These are phyloP conservation scores for Fusarium pseudograminearum DNA, from an alignment of 2,329 filamentous ascomycete species.

Conservation along the genomic window DNA sequence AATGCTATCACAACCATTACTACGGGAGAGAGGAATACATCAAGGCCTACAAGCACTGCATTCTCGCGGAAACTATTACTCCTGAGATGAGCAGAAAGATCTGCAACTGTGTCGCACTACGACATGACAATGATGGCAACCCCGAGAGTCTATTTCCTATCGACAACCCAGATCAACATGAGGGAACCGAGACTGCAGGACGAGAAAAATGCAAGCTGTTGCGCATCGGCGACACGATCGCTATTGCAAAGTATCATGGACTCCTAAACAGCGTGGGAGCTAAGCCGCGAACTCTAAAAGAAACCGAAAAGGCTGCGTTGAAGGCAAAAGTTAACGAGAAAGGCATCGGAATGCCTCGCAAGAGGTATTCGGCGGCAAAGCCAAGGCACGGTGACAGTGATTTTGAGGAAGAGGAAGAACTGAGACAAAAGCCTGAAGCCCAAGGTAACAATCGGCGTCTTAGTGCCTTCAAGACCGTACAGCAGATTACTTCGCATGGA, in stretches of 20 bases:
- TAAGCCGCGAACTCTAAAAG: constrained; percentile 14
- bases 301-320: background rate
- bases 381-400: constrained; percentile 1
- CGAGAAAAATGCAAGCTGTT: constrained; percentile 24
- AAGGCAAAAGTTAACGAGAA: constrained; percentile 2
- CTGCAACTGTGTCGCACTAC: constrained; percentile 24
- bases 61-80: constrained; percentile 30
- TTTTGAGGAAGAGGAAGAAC: constrained; percentile 13
- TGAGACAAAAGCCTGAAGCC: background rate
- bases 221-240: constrained; percentile 26
- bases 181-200: background rate
- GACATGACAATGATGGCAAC: background rate
- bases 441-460: constrained; percentile 7
- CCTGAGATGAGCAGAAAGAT: constrained; percentile 35
- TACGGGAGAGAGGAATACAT: constrained; percentile 27
- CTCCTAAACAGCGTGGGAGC: constrained; percentile 31
- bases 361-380: background rate
- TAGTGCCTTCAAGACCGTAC: constrained; percentile 21
- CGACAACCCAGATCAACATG: constrained; percentile 9
- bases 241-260: constrained; percentile 35
- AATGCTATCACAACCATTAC: constrained; percentile 31
- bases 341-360: background rate
- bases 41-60: constrained; percentile 38
- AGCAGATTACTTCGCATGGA: constrained; percentile 12
- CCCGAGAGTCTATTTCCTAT: constrained; percentile 23